Evolutionary conservation across 2,329 filamentous ascomycete species (phyloP).

Genomic region (Penicillium fuscoglaucum): DNA sequence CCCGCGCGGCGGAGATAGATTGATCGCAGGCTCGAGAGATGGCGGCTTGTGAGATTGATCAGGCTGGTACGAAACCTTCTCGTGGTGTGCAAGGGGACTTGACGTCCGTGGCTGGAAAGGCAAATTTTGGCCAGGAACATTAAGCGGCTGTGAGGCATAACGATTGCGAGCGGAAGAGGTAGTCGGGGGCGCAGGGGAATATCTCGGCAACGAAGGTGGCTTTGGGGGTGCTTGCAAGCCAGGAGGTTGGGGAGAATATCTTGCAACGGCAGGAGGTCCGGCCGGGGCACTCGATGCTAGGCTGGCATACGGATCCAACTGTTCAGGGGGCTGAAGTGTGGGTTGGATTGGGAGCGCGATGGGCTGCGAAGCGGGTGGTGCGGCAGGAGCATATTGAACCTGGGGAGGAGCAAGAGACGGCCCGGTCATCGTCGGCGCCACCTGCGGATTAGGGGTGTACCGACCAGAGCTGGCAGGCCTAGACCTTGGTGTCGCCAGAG

Average conservation of each 20-base stretch:
- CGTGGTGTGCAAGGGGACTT: conserved; percentile 61
- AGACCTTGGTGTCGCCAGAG: conserved; percentile 58
- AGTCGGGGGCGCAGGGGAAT: conserved; percentile 49
- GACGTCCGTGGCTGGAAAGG: conserved; percentile 64
- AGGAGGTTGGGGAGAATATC: conserved; percentile 46
- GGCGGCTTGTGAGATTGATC: conserved; percentile 24
- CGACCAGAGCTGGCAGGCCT: conserved; percentile 54
- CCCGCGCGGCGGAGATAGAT: conserved; percentile 24
- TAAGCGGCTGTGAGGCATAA: conserved; percentile 43
- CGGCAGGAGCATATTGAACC: conserved; percentile 16
- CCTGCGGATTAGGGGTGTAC: conserved; percentile 40
- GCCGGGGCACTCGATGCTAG: conserved; percentile 31
- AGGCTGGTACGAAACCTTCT: conserved; percentile 38
- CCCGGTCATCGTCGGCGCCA: conserved; percentile 21
- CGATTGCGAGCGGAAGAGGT: conserved; percentile 34
- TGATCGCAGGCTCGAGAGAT: conserved; percentile 28
- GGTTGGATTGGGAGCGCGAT: conserved; percentile 18
- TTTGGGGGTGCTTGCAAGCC: conserved; percentile 35
- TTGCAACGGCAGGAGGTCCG: conserved; percentile 35
- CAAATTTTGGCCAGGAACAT: conserved; percentile 37
- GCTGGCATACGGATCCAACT: conserved; percentile 34
- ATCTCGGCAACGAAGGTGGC: conserved; percentile 42
- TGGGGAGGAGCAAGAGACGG: conserved; percentile 1
- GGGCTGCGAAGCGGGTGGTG: conserved; percentile 24
- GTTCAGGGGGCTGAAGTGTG: conserved; percentile 35